Evolutionary conservation across 2,329 filamentous ascomycete genomes (phyloP).

Genomic region (Aspergillus fumigatus): DNA sequence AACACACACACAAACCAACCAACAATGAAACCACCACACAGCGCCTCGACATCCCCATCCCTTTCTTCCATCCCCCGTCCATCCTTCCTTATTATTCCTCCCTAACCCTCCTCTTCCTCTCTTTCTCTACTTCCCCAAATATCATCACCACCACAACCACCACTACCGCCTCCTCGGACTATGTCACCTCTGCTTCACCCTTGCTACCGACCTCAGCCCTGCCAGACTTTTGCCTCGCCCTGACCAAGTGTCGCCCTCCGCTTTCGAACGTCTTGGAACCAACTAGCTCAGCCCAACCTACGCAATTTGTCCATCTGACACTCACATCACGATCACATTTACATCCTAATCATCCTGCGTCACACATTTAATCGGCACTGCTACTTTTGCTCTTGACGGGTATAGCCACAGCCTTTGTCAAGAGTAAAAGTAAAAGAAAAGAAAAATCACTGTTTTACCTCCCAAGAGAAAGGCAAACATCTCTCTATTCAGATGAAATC

Average conservation of each 20-base stretch:
- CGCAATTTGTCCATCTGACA: slow-evolving; percentile 2
- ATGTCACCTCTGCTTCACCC: slow-evolving; percentile 26
- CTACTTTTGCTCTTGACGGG: slow-evolving; percentile 5
- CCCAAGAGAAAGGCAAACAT: not conserved
- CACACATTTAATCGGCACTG: slow-evolving; percentile 4
- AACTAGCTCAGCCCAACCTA: slow-evolving; percentile 6
- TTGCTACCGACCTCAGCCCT: slow-evolving; percentile 20
- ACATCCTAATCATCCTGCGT: slow-evolving; percentile 1
- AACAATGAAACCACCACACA: slow-evolving; percentile 29
- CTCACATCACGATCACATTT: slow-evolving; percentile 22
- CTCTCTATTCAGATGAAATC: not conserved
- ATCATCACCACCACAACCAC: slow-evolving; percentile 10
- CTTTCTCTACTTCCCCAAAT: slow-evolving; percentile 18
- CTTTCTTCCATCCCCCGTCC: slow-evolving; percentile 25
- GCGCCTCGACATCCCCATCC: slow-evolving; percentile 22
- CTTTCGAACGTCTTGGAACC: slow-evolving; percentile 16
- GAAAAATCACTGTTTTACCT: not conserved
- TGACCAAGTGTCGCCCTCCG: slow-evolving; percentile 26
- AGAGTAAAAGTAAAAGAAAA: not conserved
- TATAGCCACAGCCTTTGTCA: not conserved
- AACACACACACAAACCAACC: slow-evolving; percentile 18
- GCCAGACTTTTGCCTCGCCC: slow-evolving; percentile 29
- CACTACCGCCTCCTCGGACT: slow-evolving; percentile 20
- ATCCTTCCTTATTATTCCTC: slow-evolving; percentile 5
- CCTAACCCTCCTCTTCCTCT: slow-evolving; percentile 10